phyloP scores from a whole-genome alignment of 2,329 filamentous ascomycete genomes.

The Venturia aucupariae region DNA sequence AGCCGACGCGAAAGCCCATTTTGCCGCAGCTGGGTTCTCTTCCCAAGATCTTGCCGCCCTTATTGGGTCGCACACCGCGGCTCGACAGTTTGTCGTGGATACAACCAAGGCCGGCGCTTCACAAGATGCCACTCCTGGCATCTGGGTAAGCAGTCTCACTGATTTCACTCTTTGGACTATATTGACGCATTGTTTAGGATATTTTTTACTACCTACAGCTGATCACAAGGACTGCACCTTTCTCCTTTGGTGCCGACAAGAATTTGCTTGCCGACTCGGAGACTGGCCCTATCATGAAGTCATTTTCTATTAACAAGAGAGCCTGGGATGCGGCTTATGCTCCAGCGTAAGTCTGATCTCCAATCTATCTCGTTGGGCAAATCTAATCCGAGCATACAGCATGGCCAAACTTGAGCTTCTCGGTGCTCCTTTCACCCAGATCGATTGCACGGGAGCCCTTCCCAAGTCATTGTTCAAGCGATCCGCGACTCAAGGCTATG shows the following conservation, averaged over 20 bases:
- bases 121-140: constrained; percentile 16
- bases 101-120: constrained; percentile 18
- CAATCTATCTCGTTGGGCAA: neutral
- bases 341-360: neutral
- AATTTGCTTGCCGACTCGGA: neutral
- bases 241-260: neutral
- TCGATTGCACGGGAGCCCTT: neutral
- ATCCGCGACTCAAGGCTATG: neutral
- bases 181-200: neutral
- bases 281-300: neutral
- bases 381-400: neutral
- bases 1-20: constrained; percentile 37
- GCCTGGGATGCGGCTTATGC: constrained; percentile 1
- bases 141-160: constrained; percentile 12
- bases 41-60: constrained; percentile 44
- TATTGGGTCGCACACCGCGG: constrained; percentile 44
- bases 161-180: too few relatives aligned
- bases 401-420: constrained; percentile 3
- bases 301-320: neutral
- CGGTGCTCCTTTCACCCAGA: neutral
- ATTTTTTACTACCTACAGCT: neutral
- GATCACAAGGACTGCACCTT: neutral
- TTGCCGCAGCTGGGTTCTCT: constrained; percentile 42
- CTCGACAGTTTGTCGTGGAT: constrained; percentile 40
- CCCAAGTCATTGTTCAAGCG: constrained; percentile 3